phyloP scores from a whole-genome alignment of 768 basidiomycete species.

The Brasilioporus rufonigricans region DNA sequence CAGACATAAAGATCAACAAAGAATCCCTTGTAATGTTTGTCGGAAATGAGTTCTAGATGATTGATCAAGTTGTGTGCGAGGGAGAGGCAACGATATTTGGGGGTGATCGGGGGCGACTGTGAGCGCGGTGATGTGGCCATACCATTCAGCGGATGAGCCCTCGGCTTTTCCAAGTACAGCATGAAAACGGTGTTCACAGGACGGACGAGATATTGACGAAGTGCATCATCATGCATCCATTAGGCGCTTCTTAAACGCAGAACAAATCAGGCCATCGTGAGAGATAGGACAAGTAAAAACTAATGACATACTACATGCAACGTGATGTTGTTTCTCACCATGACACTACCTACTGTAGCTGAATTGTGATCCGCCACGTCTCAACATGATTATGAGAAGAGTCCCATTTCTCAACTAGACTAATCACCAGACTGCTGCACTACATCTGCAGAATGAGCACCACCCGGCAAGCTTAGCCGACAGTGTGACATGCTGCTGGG shows the following conservation, averaged over 20 bases:
- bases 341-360: no score
- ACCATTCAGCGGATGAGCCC: constrained; percentile 72
- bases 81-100: constrained; percentile 84
- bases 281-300: constrained; percentile 87
- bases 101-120: constrained; percentile 94
- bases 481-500: no score
- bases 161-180: constrained; percentile 94
- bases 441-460: no score
- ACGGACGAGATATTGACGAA: constrained; percentile 6
- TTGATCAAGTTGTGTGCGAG: constrained; percentile 86
- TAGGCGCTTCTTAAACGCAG: constrained; percentile 77
- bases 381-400: no score
- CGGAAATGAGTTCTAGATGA: constrained; percentile 82
- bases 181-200: not conserved
- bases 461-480: no score
- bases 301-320: constrained; percentile 81
- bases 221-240: constrained; percentile 72
- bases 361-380: no score
- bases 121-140: constrained; percentile 93
- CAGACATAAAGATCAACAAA: constrained; percentile 97
- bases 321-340: no score
- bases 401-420: no score
- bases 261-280: constrained; percentile 92
- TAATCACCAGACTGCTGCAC: no score
- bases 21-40: constrained; percentile 76